Conservation (phyloP, 2,329 filamentous ascomycete genomes). For the Tolypocladium sp. region DNA sequence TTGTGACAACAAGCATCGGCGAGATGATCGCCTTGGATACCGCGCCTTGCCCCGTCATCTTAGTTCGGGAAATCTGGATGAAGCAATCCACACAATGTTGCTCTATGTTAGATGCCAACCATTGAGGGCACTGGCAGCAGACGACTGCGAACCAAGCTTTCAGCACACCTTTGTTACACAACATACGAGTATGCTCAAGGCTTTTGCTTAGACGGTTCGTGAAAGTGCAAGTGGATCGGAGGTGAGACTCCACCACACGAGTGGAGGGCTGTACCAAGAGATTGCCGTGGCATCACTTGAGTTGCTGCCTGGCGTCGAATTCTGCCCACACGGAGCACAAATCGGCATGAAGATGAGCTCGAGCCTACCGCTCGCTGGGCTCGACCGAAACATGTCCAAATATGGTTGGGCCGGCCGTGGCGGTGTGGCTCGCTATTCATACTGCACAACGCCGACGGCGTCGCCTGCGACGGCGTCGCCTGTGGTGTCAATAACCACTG, state of each 20-base stretch:
- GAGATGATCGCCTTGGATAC: background rate
- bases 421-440: no score
- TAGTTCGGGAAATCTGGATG: background rate
- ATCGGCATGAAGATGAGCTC: background rate
- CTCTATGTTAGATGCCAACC: background rate
- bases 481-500: no score
- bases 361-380: no score
- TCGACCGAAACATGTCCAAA: no score
- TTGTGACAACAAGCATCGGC: background rate
- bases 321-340: background rate
- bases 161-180: background rate
- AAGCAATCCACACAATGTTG: background rate
- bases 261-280: no score
- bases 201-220: background rate
- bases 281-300: background rate
- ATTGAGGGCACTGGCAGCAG: background rate
- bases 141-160: background rate
- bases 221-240: background rate
- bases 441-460: no score
- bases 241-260: background rate
- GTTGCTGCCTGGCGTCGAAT: background rate
- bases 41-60: background rate
- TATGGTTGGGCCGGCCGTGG: no score
- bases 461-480: no score
- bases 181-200: background rate